Conservation (phyloP, 2,329 filamentous ascomycete genomes). For the Lecanicillium sp. region DNA sequence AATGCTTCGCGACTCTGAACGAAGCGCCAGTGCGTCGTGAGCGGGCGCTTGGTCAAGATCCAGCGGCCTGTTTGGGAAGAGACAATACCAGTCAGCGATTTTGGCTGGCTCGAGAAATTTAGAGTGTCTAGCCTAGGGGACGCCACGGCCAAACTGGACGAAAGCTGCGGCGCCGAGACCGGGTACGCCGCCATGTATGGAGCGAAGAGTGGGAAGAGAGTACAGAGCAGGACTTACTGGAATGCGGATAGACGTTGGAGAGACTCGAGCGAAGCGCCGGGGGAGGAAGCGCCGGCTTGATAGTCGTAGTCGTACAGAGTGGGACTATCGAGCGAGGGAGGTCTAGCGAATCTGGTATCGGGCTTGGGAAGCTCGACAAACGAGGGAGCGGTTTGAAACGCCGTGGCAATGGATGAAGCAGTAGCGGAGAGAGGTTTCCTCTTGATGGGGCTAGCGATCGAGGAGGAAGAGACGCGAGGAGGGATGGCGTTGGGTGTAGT, state of each 20-base stretch:
- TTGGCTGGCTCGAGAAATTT: no score
- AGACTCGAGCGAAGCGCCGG: constrained; percentile 4
- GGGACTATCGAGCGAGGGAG: constrained; percentile 51
- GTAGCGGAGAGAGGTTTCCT: constrained; percentile 54
- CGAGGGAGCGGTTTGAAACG: constrained; percentile 19
- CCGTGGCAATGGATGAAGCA: constrained; percentile 42
- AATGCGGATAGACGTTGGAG: constrained; percentile 1
- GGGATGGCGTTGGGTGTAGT: not conserved
- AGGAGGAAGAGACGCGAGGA: not conserved
- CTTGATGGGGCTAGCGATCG: constrained; percentile 34
- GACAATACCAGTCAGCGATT: constrained; percentile 20
- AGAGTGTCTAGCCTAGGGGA: no score
- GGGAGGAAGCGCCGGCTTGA: constrained; percentile 17
- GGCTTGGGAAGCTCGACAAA: constrained; percentile 35
- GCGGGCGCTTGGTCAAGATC: constrained; percentile 9
- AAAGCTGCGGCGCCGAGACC: not conserved
- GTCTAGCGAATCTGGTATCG: constrained; percentile 46
- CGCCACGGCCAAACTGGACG: no score
- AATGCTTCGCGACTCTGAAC: constrained; percentile 27
- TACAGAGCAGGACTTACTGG: constrained; percentile 5
- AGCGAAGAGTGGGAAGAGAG: not conserved
- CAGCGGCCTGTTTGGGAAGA: constrained; percentile 16
- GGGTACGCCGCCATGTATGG: not conserved
- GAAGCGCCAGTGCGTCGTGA: not conserved
- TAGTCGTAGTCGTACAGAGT: constrained; percentile 49